A percentile compares a stretch with the other conserved stretches of the same genome.
Evolutionary conservation across 2,329 filamentous ascomycete genomes (phyloP).

Genomic region (Colletotrichum incanum): DNA sequence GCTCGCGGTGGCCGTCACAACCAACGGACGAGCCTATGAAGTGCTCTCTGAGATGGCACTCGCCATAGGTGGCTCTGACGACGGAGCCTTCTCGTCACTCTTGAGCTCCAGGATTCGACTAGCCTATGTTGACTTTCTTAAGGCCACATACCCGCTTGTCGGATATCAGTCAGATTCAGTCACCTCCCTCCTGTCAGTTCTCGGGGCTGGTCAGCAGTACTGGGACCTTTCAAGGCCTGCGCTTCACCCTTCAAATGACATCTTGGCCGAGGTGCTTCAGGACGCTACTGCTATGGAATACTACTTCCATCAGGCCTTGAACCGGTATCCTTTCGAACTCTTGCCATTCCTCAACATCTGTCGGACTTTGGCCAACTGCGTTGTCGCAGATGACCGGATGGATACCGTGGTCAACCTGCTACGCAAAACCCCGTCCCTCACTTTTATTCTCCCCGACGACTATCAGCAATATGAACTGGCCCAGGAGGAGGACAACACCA

Average conservation of each 20-base stretch:
- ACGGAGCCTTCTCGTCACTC: conserved; percentile 66
- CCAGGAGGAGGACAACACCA: conserved; percentile 88
- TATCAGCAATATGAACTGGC: conserved; percentile 85
- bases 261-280: conserved; percentile 35
- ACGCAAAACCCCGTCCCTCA: conserved; percentile 80
- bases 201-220: conserved; percentile 69
- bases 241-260: conserved; percentile 33
- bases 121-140: conserved; percentile 79
- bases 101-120: conserved; percentile 76
- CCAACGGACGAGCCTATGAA: conserved; percentile 68
- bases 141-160: conserved; percentile 76
- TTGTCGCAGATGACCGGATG: conserved; percentile 54
- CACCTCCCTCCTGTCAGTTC: conserved; percentile 74
- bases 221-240: conserved; percentile 65
- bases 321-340: conserved; percentile 89
- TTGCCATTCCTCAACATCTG: conserved; percentile 83
- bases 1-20: conserved; percentile 65
- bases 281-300: conserved; percentile 64
- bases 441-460: conserved; percentile 79
- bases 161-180: conserved; percentile 83
- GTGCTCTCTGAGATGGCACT: conserved; percentile 67
- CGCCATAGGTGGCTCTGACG: conserved; percentile 61
- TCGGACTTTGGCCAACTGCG: conserved; percentile 69
- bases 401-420: conserved; percentile 75
- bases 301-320: conserved; percentile 78